Evolutionary conservation across 768 basidiomycete species (phyloP).

Genomic region (Tremella mesenterica): DNA sequence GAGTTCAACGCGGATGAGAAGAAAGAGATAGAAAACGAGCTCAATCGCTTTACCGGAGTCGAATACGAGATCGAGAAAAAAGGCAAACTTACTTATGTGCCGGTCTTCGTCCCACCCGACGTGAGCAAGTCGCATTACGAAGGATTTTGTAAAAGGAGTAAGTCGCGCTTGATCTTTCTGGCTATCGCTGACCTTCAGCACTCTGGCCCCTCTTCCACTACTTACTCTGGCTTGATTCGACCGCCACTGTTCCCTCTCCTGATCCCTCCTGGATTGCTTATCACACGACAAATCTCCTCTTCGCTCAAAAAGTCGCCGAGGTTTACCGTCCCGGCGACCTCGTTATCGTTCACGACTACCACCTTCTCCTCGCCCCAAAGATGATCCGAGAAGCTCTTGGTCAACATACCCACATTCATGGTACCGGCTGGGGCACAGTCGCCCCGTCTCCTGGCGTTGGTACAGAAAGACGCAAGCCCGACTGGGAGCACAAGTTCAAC

Average conservation of each 20-base stretch:
- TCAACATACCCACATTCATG: conserved; percentile 14
- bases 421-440: conserved; percentile 14
- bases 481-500: conserved; percentile 24
- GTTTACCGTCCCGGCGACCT: conserved; percentile 84
- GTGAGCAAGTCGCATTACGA: conserved; percentile 91
- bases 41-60: conserved; percentile 54
- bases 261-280: conserved; percentile 68
- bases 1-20: conserved; percentile 58
- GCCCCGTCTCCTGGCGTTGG: conserved; percentile 24
- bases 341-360: conserved; percentile 77
- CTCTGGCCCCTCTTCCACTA: conserved; percentile 99
- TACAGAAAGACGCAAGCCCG: conserved; percentile 24
- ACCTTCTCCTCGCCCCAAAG: conserved; percentile 80
- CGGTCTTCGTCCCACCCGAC: conserved; percentile 57
- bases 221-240: conserved; percentile 86
- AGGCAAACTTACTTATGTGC: conserved; percentile 61
- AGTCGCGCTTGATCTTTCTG: conserved; percentile 39
- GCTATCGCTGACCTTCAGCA: conserved; percentile 49
- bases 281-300: conserved; percentile 71
- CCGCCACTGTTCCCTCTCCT: conserved; percentile 75
- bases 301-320: conserved; percentile 69
- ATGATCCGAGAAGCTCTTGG: conserved; percentile 62
- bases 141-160: conserved; percentile 95
- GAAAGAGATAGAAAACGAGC: conserved; percentile 57
- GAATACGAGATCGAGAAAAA: conserved; percentile 47